Conservation (phyloP, 495 filamentous ascomycete genomes). For the Aspergillus leporis region DNA sequence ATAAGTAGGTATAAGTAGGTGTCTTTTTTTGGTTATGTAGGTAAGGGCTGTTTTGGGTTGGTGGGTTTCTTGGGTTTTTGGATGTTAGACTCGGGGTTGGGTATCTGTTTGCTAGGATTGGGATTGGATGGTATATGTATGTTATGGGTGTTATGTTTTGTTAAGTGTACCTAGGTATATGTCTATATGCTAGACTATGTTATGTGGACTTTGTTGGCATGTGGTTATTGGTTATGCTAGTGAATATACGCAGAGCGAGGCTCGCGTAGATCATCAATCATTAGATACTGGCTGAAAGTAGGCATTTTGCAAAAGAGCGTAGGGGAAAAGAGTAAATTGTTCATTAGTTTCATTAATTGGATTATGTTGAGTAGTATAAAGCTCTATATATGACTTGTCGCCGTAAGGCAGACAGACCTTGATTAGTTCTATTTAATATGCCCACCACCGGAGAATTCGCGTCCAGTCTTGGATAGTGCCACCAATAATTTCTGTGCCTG, state of each 20-base stretch:
- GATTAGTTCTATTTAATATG: constrained; percentile 13
- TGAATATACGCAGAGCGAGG: no score
- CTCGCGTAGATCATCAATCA: no score
- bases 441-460: constrained; percentile 10
- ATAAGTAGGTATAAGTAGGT: constrained; percentile 16
- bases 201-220: neutral
- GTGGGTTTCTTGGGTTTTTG: neutral
- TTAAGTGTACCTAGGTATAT: neutral
- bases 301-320: neutral
- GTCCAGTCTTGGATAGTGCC: constrained; percentile 9
- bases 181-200: neutral
- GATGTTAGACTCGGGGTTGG: neutral
- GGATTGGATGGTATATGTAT: constrained; percentile 5
- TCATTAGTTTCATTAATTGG: neutral
- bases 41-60: neutral
- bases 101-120: no score
- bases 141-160: constrained; percentile 2
- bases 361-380: neutral
- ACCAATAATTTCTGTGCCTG: constrained; percentile 14
- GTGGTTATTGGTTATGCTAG: neutral
- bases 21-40: neutral
- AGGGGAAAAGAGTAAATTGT: neutral
- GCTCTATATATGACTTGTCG: neutral
- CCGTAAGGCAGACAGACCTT: neutral
- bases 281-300: no score